phyloP scores from a whole-genome alignment of 1,284 basidiomycete genomes.

The Naganishia albida region DNA sequence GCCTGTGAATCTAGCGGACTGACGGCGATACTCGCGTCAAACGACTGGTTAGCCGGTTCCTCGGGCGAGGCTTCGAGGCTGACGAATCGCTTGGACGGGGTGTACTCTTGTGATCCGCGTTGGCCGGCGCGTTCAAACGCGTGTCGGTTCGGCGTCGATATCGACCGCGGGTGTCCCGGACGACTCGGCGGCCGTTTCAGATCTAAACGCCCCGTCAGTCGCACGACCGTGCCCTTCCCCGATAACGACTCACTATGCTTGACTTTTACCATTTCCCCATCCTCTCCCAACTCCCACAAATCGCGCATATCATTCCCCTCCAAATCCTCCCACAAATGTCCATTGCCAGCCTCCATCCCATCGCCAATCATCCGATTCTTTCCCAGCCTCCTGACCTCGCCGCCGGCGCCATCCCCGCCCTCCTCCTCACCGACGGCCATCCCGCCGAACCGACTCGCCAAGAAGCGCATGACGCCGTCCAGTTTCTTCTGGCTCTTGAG shows the following conservation, averaged over 20 bases:
- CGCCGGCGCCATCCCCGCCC: slow-evolving; percentile 38
- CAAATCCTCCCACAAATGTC: slow-evolving; percentile 14
- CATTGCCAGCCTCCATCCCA: slow-evolving; percentile 23
- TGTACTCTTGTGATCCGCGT: slow-evolving; percentile 7
- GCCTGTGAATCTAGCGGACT: neutral
- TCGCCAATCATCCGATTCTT: slow-evolving; percentile 49
- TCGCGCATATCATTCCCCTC: slow-evolving; percentile 23
- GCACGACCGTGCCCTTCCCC: neutral
- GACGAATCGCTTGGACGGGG: slow-evolving; percentile 33
- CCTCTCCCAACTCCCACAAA: slow-evolving; percentile 33
- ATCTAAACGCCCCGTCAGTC: neutral
- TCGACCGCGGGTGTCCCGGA: slow-evolving; percentile 9
- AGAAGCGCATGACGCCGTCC: slow-evolving; percentile 89
- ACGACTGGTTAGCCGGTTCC: slow-evolving; percentile 20
- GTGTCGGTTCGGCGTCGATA: slow-evolving; percentile 25
- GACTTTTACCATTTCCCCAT: slow-evolving; percentile 31
- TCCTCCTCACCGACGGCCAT: slow-evolving; percentile 46
- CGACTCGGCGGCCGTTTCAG: neutral
- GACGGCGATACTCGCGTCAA: slow-evolving; percentile 4
- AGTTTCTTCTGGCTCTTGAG: slow-evolving; percentile 97
- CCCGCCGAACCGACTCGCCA: slow-evolving; percentile 85
- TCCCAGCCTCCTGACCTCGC: slow-evolving; percentile 46
- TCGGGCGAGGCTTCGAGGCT: slow-evolving; percentile 34
- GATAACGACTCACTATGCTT: slow-evolving; percentile 20
- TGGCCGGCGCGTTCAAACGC: slow-evolving; percentile 10